These are phyloP conservation scores for Agaricus blazei DNA, from an alignment of 768 basidiomycete species.

Conservation along the genomic window DNA sequence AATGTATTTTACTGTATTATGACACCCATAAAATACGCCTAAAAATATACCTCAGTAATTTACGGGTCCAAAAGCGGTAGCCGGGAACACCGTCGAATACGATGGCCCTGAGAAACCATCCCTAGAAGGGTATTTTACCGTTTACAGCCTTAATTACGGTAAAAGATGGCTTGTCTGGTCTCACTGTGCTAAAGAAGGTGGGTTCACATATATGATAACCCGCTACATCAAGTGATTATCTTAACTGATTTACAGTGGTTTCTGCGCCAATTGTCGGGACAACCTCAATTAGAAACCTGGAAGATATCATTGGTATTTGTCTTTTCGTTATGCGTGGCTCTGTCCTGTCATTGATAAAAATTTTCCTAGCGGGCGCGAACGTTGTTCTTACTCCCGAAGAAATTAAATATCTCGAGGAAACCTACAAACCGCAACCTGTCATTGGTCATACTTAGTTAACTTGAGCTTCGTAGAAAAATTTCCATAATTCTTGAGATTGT, in stretches of 20 bases:
- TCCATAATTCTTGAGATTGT: no score
- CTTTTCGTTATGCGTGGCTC: not conserved
- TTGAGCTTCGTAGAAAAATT: no score
- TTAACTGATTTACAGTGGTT: slow-evolving; percentile 25
- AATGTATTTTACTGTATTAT: no score
- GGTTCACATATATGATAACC: not conserved
- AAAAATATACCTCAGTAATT: no score
- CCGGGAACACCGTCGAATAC: no score
- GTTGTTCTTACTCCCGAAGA: slow-evolving; percentile 52
- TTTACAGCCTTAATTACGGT: no score
- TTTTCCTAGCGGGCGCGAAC: slow-evolving; percentile 11
- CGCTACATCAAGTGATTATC: not conserved
- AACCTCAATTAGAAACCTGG: slow-evolving; percentile 44
- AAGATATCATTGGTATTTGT: slow-evolving; percentile 42
- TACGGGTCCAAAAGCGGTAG: no score
- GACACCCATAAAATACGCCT: no score
- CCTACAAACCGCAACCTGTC: slow-evolving; percentile 41
- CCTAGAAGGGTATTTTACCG: no score
- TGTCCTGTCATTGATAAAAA: no score
- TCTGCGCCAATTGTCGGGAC: slow-evolving; percentile 57
- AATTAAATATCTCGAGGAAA: slow-evolving; percentile 47
- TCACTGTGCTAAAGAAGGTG: slow-evolving; percentile 27
- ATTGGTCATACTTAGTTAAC: slow-evolving; percentile 32
- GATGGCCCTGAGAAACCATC: no score
- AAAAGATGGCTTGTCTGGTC: no score